A percentile compares a stretch with the other conserved stretches of the same genome.
phyloP scores from a whole-genome alignment of 805 yeast species.

The Alloascoidea africana region DNA sequence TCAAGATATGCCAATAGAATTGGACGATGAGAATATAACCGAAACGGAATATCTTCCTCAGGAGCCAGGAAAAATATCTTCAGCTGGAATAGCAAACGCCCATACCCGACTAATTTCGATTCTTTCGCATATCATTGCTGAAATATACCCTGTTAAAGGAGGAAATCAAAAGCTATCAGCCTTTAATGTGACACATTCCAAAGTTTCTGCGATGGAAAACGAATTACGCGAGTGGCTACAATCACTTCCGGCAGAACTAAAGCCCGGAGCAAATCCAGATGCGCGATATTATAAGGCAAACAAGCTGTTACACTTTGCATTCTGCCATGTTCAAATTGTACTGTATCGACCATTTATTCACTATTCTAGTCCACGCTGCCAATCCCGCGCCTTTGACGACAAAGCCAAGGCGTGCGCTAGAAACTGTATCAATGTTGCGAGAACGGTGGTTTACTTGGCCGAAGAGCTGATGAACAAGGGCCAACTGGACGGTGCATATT shows the following conservation, averaged over 20 bases:
- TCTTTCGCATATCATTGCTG: conserved; percentile 53
- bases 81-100: conserved; percentile 70
- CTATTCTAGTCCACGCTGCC: conserved; percentile 46
- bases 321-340: conserved; percentile 34
- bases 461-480: conserved; percentile 63
- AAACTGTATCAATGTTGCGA: conserved; percentile 72
- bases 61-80: conserved; percentile 40
- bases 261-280: conserved; percentile 58
- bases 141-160: conserved; percentile 59
- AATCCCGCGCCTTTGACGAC: conserved; percentile 25
- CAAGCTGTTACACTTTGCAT: conserved; percentile 55
- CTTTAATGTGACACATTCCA: conserved; percentile 10
- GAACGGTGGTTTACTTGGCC: conserved; percentile 68
- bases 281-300: conserved; percentile 57
- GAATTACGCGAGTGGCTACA: conserved; percentile 63
- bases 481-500: conserved; percentile 69
- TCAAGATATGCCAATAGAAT: conserved; percentile 71
- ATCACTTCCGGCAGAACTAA: conserved; percentile 51
- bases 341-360: conserved; percentile 83
- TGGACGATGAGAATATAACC: conserved; percentile 79
- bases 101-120: conserved; percentile 67
- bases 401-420: conserved; percentile 60
- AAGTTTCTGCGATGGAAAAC: conserved; percentile 47
- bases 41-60: conserved; percentile 37
- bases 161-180: conserved; percentile 6